phyloP scores from a whole-genome alignment of 306 rosid genomes.

The Hippophae gyantsensis region DNA sequence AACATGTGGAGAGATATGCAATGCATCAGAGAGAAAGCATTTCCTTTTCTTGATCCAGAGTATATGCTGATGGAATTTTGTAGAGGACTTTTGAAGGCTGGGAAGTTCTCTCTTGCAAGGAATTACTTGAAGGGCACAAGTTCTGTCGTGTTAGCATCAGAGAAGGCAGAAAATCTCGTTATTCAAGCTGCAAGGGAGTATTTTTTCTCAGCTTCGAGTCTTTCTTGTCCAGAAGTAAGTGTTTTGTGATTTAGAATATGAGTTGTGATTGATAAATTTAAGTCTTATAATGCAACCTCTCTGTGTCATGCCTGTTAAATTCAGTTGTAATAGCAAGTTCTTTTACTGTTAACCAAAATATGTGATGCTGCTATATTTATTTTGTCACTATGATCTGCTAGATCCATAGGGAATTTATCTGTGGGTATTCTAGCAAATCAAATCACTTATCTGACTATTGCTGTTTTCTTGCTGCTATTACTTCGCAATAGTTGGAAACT shows the following conservation, averaged over 20 bases:
- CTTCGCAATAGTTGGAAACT: neutral
- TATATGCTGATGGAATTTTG: conserved; percentile 87
- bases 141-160: conserved; percentile 79
- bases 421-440: no score
- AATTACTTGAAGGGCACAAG: conserved; percentile 91
- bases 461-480: neutral
- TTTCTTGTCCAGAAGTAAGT: conserved; percentile 89
- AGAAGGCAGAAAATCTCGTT: conserved; percentile 90
- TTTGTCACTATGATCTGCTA: no score
- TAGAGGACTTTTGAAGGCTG: conserved; percentile 92
- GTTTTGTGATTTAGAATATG: neutral
- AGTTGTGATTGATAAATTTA: neutral
- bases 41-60: conserved; percentile 80
- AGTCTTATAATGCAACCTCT: neutral
- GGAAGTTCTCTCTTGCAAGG: conserved; percentile 93
- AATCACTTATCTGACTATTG: neutral
- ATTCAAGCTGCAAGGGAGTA: conserved; percentile 98
- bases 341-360: no score
- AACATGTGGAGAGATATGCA: conserved; percentile 97
- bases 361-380: no score
- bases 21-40: conserved; percentile 78
- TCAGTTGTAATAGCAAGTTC: no score
- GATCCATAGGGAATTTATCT: no score
- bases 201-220: conserved; percentile 95
- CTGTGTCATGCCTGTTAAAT: no score